phyloP scores from a whole-genome alignment of 2,329 filamentous ascomycete genomes.

The Colletotrichum eleusines region DNA sequence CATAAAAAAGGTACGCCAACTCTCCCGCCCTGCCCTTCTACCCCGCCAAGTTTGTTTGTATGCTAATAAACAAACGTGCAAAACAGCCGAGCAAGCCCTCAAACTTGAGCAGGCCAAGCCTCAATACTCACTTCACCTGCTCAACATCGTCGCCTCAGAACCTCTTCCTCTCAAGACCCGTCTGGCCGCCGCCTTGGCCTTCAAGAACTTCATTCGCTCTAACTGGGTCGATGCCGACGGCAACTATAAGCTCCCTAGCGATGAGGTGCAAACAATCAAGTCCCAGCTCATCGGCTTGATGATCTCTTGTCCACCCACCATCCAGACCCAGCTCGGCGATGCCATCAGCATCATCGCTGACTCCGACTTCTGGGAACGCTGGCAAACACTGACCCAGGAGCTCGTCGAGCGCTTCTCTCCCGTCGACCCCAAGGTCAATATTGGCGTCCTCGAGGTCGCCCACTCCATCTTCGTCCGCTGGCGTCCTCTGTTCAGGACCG shows the following conservation, averaged over 20 bases:
- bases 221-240: constrained; percentile 97
- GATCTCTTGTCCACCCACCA: constrained; percentile 87
- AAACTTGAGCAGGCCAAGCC: constrained; percentile 84
- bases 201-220: constrained; percentile 97
- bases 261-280: constrained; percentile 93
- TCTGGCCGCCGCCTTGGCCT: constrained; percentile 89
- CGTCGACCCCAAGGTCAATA: constrained; percentile 86
- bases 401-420: constrained; percentile 88
- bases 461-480: constrained; percentile 98
- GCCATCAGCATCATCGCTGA: constrained; percentile 98
- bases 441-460: constrained; percentile 94
- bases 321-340: constrained; percentile 95
- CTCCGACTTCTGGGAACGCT: constrained; percentile 95
- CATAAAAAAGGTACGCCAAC: constrained; percentile 84
- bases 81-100: constrained; percentile 82
- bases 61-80: constrained; percentile 52
- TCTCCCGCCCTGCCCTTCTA: constrained; percentile 44
- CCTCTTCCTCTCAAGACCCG: constrained; percentile 81
- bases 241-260: constrained; percentile 85
- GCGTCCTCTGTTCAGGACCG: constrained; percentile 92
- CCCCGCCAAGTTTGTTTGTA: constrained; percentile 48
- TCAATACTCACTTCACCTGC: constrained; percentile 87
- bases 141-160: constrained; percentile 88
- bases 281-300: constrained; percentile 95
- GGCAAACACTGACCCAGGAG: constrained; percentile 95